Conservation (phyloP, 2,329 filamentous ascomycete species). For the Fusarium fracticaudum region DNA sequence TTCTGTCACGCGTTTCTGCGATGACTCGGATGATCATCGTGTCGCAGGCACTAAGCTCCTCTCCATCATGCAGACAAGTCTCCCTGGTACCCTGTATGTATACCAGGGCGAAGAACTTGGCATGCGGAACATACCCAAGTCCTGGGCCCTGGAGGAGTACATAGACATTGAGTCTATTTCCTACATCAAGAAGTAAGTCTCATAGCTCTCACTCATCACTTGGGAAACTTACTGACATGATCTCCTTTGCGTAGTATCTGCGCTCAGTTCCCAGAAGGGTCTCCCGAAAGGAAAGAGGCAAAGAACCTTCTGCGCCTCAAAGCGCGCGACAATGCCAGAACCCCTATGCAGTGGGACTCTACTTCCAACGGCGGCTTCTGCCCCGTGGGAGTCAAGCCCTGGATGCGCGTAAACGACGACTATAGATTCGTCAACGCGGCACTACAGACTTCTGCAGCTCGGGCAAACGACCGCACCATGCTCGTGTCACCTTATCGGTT, state of each 20-base stretch:
- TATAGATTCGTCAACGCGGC: constrained; percentile 62
- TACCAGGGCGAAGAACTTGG: constrained; percentile 76
- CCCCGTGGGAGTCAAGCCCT: constrained; percentile 48
- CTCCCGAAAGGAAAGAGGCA: constrained; percentile 46
- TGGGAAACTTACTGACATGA: not conserved
- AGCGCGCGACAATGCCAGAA: constrained; percentile 69
- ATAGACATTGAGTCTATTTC: constrained; percentile 54
- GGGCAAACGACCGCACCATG: constrained; percentile 2
- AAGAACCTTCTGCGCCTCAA: constrained; percentile 43
- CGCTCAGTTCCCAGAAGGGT: not conserved
- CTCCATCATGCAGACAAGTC: constrained; percentile 60
- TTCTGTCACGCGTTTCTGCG: constrained; percentile 64
- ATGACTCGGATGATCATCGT: constrained; percentile 59
- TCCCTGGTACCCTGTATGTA: constrained; percentile 70
- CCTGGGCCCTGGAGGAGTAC: constrained; percentile 67
- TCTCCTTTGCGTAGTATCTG: not conserved
- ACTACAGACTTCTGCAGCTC: constrained; percentile 57
- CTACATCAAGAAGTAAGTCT: constrained; percentile 1
- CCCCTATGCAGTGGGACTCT: constrained; percentile 71
- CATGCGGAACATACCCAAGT: constrained; percentile 66
- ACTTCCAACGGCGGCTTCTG: constrained; percentile 48
- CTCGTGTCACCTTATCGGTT: constrained; percentile 46
- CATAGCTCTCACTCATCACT: accelerated
- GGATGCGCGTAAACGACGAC: constrained; percentile 49
- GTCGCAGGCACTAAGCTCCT: constrained; percentile 66